A percentile compares a stretch with the other conserved stretches of the same genome.
Conservation (phyloP, 176 grass and related monocot genomes). For the Guadua angustifolia region DNA sequence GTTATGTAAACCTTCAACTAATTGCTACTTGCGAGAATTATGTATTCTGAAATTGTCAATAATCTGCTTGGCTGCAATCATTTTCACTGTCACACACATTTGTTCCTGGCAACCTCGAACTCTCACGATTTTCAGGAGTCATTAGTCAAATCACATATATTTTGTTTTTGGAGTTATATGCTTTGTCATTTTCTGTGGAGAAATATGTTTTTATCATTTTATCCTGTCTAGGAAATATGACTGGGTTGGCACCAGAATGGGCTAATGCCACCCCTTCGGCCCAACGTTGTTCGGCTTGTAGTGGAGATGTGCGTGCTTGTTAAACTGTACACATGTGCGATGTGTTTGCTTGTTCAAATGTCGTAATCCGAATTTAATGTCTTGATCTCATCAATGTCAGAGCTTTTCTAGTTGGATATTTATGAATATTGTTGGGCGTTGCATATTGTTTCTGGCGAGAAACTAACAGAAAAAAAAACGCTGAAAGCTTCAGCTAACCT, state of each 20-base stretch:
- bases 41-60: conserved; percentile 12
- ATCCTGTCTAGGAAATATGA: neutral
- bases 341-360: neutral
- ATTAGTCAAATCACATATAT: neutral
- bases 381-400: neutral
- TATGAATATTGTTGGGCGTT: conserved; percentile 1
- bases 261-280: neutral
- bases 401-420: neutral
- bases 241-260: neutral
- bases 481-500: neutral
- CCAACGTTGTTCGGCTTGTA: neutral
- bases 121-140: neutral
- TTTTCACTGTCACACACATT: neutral
- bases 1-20: conserved; percentile 9
- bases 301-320: neutral
- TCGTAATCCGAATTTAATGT: conserved; percentile 8
- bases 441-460: neutral
- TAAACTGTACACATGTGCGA: neutral
- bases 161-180: neutral
- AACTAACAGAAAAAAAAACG: neutral
- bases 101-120: neutral
- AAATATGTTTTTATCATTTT: neutral
- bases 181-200: neutral
- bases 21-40: neutral
- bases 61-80: neutral